Evolutionary conservation across 805 yeast species (phyloP), one percentile per base, ranked within the genome.

Genomic region (Schwanniomyces vanrijiae): DNA sequence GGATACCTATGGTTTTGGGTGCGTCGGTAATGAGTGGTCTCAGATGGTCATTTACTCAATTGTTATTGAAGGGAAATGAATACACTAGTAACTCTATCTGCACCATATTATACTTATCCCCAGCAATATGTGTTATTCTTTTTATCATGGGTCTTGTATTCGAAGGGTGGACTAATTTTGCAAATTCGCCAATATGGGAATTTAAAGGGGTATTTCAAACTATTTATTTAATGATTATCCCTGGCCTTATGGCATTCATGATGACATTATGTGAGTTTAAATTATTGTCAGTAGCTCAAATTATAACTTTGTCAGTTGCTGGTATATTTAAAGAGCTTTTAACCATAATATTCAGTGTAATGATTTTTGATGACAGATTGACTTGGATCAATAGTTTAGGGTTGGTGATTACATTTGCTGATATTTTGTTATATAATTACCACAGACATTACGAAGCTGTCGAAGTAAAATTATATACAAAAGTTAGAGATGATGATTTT

Each of bases 31-130:
- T 90, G 69, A 84, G 94, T 13, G 99, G 99, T 0, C 70, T 94
- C 43, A 78, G 99, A 52, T 94, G 99, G 99, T 92, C 96, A 1
- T 80, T 91, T 51, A 90, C 98, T 1, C 98, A 94, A 61, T 64
- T 94, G 19, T 75, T 92, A 29, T 69, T 94, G 42, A 85, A 79
- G 54, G 76, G 71, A 38, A 83, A 82, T 53, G 74, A 72, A 22
- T 68, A 81, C 44, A 80, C 84, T 4, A 77, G 78, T 33, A 84
- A 91, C 60, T 95, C 99, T 2, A 81, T 94, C 16, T 75, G 85
- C 34, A 89, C 97, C 6, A 90, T 94, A 37, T 74, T 87, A 55
- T 88, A 88, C 60, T 68, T 94, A 14, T 82, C 96, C 0, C 98
- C 99, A 1, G 75, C 86, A 7, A 92, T 91, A 94, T 82, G 84